These are phyloP conservation scores for Phytopythium litorale DNA, from an alignment of 352 stramenopile species.

Conservation along the genomic window DNA sequence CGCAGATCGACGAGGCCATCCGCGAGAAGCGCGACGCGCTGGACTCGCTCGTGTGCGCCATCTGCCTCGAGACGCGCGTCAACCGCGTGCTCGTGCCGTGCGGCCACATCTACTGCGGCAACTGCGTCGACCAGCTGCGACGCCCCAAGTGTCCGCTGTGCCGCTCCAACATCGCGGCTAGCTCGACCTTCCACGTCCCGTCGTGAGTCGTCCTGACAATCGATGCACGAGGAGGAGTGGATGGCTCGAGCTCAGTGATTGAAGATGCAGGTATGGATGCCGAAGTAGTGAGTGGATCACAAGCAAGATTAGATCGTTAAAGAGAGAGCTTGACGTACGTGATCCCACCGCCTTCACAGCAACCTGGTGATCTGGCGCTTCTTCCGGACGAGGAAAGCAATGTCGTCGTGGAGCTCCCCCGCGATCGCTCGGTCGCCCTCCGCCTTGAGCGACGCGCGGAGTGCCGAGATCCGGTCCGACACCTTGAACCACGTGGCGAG, in stretches of 20 bases:
- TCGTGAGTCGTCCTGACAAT: slow-evolving; percentile 21
- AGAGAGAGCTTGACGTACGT: neutral
- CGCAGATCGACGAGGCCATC: slow-evolving; percentile 64
- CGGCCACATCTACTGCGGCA: slow-evolving; percentile 76
- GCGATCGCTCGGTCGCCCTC: neutral
- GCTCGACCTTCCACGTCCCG: slow-evolving; percentile 64
- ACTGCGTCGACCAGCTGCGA: slow-evolving; percentile 59
- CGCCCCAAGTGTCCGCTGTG: slow-evolving; percentile 69
- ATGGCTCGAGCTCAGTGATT: neutral
- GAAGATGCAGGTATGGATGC: neutral
- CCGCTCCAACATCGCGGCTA: slow-evolving; percentile 51
- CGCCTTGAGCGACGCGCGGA: neutral
- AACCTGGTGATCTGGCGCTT: neutral
- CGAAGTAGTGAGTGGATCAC: neutral
- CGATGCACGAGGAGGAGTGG: neutral
- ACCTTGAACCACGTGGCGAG: slow-evolving; percentile 7
- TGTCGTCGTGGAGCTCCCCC: slow-evolving; percentile 1
- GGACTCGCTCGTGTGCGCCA: slow-evolving; percentile 71
- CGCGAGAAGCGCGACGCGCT: slow-evolving; percentile 72
- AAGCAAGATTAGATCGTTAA: neutral
- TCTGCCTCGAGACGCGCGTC: slow-evolving; percentile 81
- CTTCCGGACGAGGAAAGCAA: slow-evolving; percentile 6
- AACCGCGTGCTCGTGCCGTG: slow-evolving; percentile 80
- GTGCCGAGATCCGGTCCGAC: slow-evolving; percentile 3
- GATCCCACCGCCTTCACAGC: neutral